Evolutionary conservation across 2,329 filamentous ascomycete genomes (phyloP).

Genomic region (Reticulascus tulasneorum): DNA sequence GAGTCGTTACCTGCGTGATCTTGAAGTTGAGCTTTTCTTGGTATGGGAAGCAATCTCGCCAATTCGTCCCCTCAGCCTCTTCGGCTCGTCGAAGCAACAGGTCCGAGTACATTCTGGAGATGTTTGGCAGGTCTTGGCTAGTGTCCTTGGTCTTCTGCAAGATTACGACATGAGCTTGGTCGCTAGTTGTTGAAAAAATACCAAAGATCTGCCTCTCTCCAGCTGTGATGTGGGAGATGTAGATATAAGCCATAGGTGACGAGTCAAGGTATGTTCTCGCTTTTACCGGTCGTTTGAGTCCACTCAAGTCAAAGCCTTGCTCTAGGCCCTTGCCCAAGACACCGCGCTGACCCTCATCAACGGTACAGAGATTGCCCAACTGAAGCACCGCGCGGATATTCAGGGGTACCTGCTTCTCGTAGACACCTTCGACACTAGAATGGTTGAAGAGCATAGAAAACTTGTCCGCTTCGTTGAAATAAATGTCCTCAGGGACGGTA

Average conservation of each 20-base stretch:
- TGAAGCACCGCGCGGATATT: slow-evolving; percentile 84
- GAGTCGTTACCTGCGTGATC: slow-evolving; percentile 81
- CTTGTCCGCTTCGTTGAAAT: slow-evolving; percentile 79
- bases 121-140: slow-evolving; percentile 79
- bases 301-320: slow-evolving; percentile 82
- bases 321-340: slow-evolving; percentile 91
- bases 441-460: slow-evolving; percentile 84
- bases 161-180: slow-evolving; percentile 83
- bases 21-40: slow-evolving; percentile 84
- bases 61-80: slow-evolving; percentile 64
- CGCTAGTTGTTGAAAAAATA: slow-evolving; percentile 77
- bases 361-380: slow-evolving; percentile 86
- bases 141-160: slow-evolving; percentile 76
- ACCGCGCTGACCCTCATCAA: slow-evolving; percentile 85
- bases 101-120: slow-evolving; percentile 83
- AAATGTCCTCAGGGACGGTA: slow-evolving; percentile 82
- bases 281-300: slow-evolving; percentile 66
- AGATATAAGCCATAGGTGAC: slow-evolving; percentile 76
- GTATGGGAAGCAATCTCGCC: slow-evolving; percentile 81
- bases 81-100: slow-evolving; percentile 62
- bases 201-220: slow-evolving; percentile 93
- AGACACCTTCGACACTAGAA: slow-evolving; percentile 92
- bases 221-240: slow-evolving; percentile 86
- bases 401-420: slow-evolving; percentile 88
- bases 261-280: slow-evolving; percentile 68